These are phyloP conservation scores for Croton laevigatus DNA, from an alignment of 441 rosid genomes.

Conservation along the genomic window DNA sequence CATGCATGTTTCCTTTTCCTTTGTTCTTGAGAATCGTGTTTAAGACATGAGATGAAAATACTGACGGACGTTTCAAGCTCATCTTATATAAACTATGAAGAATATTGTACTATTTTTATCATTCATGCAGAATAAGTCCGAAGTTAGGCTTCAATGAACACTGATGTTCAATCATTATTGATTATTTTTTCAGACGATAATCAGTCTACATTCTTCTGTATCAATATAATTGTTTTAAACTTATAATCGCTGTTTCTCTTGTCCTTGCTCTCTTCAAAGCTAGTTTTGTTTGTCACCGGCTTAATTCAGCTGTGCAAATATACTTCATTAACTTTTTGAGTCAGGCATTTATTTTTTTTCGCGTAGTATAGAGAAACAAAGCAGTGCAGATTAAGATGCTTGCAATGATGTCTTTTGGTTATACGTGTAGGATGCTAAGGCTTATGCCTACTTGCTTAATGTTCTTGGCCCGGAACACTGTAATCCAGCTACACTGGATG, in stretches of 20 bases:
- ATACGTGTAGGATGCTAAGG: constrained; percentile 82
- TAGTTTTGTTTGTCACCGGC: not conserved
- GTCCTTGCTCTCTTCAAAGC: not conserved
- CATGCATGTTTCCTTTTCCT: constrained; percentile 6
- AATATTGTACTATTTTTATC: not conserved
- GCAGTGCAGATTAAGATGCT: constrained; percentile 5
- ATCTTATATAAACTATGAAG: not conserved
- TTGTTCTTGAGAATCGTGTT: constrained; percentile 3
- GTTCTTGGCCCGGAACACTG: constrained; percentile 93
- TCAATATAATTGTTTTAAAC: not conserved
- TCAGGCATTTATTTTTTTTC: not conserved
- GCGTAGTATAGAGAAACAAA: not conserved
- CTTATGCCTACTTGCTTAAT: constrained; percentile 91
- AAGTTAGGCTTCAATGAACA: not conserved
- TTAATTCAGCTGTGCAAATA: not conserved
- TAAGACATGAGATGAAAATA: not conserved
- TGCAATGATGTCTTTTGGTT: constrained; percentile 22
- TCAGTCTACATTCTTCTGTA: not conserved
- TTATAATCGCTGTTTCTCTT: not conserved
- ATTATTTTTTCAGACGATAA: not conserved
- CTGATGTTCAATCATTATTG: not conserved
- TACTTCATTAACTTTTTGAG: not conserved
- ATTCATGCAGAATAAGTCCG: not conserved
- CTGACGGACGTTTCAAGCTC: not conserved
- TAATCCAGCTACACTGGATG: constrained; percentile 52